Conservation (phyloP, 2,329 filamentous ascomycete genomes). For the Penicillium crustosum region DNA sequence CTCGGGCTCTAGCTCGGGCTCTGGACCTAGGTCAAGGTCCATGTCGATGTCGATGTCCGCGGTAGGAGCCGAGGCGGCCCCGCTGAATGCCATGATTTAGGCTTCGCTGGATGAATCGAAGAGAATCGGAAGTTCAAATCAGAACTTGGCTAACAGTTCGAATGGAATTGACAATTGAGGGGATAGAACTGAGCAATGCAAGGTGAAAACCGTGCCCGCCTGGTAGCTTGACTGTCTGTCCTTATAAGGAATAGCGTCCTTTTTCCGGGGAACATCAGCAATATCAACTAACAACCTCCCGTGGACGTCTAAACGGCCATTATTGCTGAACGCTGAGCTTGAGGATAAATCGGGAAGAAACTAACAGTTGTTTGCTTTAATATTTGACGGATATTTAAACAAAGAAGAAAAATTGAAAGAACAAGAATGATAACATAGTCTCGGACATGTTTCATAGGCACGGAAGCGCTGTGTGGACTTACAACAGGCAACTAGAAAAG, state of each 20-base stretch:
- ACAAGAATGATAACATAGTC: background rate
- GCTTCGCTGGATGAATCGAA: slow-evolving; percentile 2
- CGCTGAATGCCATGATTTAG: slow-evolving; percentile 9
- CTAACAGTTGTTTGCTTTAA: background rate
- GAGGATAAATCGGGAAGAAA: background rate
- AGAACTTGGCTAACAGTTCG: background rate
- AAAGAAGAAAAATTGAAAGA: background rate
- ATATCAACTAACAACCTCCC: background rate
- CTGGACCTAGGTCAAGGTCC: slow-evolving; percentile 60
- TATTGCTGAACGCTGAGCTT: background rate
- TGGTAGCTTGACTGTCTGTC: slow-evolving; percentile 7
- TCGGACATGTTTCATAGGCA: background rate
- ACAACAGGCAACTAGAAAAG: background rate
- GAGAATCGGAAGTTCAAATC: background rate
- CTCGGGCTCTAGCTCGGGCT: slow-evolving; percentile 40
- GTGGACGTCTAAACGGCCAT: background rate
- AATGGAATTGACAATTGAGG: background rate
- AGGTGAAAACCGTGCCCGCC: slow-evolving; percentile 9
- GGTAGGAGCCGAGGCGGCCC: slow-evolving; percentile 8
- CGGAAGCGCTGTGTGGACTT: background rate
- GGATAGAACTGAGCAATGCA: background rate
- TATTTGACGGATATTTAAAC: background rate
- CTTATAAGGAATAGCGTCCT: slow-evolving; percentile 10
- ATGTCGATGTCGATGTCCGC: slow-evolving; percentile 70
- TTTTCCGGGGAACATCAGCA: slow-evolving; percentile 4